These are phyloP conservation scores for Evernia prunastri DNA, from an alignment of 495 filamentous ascomycete genomes.

Conservation along the genomic window DNA sequence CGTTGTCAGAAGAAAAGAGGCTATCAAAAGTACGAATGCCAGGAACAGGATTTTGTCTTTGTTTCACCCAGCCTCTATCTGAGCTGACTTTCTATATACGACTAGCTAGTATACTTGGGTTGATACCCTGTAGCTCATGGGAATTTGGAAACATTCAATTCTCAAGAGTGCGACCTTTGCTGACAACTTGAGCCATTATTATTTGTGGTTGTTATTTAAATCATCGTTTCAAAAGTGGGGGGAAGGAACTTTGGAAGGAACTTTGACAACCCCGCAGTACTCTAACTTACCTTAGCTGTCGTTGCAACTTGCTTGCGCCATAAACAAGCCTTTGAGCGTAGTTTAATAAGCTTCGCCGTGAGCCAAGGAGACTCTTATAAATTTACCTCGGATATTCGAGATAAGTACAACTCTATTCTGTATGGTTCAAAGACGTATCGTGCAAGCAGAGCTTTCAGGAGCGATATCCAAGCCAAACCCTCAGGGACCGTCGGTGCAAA, in stretches of 20 bases:
- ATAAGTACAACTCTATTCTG: too few species aligned
- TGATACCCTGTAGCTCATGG: neutral
- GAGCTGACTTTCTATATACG: neutral
- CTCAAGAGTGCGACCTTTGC: neutral
- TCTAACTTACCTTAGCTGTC: too few species aligned
- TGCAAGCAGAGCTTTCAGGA: neutral
- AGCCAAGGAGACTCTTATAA: too few species aligned
- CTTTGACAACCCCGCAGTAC: neutral
- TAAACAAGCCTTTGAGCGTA: neutral
- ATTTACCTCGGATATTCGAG: too few species aligned
- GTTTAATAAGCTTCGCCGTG: neutral
- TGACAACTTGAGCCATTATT: neutral
- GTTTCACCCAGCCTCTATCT: neutral
- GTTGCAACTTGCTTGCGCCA: neutral
- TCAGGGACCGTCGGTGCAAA: slow-evolving; percentile 3
- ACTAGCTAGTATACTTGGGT: neutral
- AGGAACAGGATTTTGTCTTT: neutral
- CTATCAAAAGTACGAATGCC: neutral
- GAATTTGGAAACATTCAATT: neutral
- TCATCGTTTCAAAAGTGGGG: neutral
- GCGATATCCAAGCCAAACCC: slow-evolving; percentile 5
- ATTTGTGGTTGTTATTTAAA: neutral
- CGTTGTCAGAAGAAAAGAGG: neutral
- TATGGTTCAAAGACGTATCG: neutral
- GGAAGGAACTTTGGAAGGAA: too few species aligned